Evolutionary conservation across 352 stramenopile genomes (phyloP).

Genomic region (Elongisporangium undulatum): DNA sequence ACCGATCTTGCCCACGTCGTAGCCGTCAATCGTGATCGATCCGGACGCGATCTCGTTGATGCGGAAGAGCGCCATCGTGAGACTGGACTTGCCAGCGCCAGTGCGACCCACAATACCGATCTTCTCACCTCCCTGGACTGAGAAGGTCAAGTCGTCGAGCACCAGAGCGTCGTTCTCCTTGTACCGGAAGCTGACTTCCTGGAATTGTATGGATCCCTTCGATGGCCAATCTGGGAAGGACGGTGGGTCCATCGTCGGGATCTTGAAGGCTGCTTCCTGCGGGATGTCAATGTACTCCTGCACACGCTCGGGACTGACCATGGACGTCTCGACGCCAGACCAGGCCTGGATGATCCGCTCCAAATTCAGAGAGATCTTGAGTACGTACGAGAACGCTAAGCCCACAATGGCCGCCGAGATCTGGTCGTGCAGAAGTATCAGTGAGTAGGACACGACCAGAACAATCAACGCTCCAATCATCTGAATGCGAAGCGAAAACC

Average conservation of each 20-base stretch:
- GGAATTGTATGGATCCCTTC: constrained; percentile 75
- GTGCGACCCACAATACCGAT: constrained; percentile 89
- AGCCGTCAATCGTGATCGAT: constrained; percentile 82
- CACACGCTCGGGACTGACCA: constrained; percentile 89
- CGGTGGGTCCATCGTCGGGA: constrained; percentile 20
- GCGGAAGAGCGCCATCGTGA: constrained; percentile 88
- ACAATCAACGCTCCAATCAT: constrained; percentile 78
- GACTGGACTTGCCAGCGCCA: constrained; percentile 80
- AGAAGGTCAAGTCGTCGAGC: constrained; percentile 29
- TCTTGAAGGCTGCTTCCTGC: constrained; percentile 36
- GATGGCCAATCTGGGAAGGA: constrained; percentile 69
- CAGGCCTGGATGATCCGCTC: constrained; percentile 79
- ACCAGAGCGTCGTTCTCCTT: constrained; percentile 49
- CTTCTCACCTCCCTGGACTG: constrained; percentile 41
- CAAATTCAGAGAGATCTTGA: constrained; percentile 75
- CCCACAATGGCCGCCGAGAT: constrained; percentile 57
- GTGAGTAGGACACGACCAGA: constrained; percentile 55
- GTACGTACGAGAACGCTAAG: constrained; percentile 88
- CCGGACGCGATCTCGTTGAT: constrained; percentile 84
- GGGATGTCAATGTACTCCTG: constrained; percentile 81
- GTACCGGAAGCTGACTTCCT: constrained; percentile 88
- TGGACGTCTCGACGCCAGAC: constrained; percentile 48
- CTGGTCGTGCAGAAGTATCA: constrained; percentile 43
- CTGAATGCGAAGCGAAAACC: constrained; percentile 57
- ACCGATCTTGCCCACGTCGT: constrained; percentile 75